Evolutionary conservation across 257 asterid species (phyloP), one percentile per base, ranked within the genome.

Genomic region (Plantago ovata): DNA sequence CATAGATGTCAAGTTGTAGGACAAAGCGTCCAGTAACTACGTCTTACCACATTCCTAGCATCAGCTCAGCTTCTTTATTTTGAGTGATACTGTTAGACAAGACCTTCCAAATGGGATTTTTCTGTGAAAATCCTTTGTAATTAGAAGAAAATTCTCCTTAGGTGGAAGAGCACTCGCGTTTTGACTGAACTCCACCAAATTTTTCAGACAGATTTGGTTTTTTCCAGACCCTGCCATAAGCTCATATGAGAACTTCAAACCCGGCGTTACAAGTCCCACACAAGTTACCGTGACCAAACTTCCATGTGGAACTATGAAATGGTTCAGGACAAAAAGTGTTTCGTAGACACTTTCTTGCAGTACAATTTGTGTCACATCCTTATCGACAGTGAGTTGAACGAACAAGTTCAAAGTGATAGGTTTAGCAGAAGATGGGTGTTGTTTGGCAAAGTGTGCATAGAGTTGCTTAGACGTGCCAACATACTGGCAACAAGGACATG

Each of bases 281-380:
- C 81, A 56, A 32, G 75, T 56, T 15, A 89, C 69, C 55, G 66
- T 72, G 33, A 86, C 60, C 2, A 65, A 58, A n/a, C 79, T 75
- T 45, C 84, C 92, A 23, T 32, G 63, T 52, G 64, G 48, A 38
- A 75, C 82, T 1, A 32, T 13, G 7, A 60, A 56, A 52, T 79
- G 84, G 38, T 74, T 77, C 15, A 81, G 72, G 60, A 86, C 38
- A 48, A 84, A 89, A 23, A 89, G 55, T 7, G 46, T 43, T 4
- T 38, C 52, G 11, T 49, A 55, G 20, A 12, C 44, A 47, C 1
- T 56, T 1, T 47, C 53, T 19, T 19, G 28, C 19, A 47, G 53
- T 1, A 47, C 10, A 47, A 10, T 16, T 9, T 18, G 23, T 19
- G 53, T 24, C 5, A 16, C 53, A 47, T 14, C 9, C 3, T 47